phyloP scores from a whole-genome alignment of 2,329 filamentous ascomycete genomes.

The Fusarium sp. region DNA sequence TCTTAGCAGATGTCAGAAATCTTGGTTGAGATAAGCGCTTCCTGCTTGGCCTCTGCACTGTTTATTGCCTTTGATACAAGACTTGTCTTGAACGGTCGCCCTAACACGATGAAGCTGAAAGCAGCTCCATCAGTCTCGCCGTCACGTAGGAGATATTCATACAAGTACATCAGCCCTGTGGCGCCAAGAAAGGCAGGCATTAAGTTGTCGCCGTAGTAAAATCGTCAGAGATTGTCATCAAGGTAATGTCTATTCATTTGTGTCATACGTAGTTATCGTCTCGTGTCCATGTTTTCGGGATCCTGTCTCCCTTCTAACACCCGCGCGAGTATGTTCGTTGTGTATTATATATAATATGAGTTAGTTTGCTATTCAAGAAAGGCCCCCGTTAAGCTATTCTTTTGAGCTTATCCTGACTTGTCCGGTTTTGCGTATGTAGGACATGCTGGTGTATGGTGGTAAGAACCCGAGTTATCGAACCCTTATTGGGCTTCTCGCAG shows the following conservation, averaged over 20 bases:
- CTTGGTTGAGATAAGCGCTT: background rate
- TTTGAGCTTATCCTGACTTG: background rate
- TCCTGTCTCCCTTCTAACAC: slow-evolving; percentile 9
- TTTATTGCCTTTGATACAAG: background rate
- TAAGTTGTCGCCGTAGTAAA: background rate
- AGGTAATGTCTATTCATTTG: slow-evolving; percentile 27
- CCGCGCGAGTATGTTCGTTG: background rate
- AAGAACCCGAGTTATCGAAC: background rate
- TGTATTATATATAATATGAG: slow-evolving; percentile 4
- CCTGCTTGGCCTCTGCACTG: background rate
- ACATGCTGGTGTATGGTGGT: background rate
- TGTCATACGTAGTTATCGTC: slow-evolving; percentile 22
- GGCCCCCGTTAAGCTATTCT: background rate
- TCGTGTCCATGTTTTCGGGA: slow-evolving; percentile 32
- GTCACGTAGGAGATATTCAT: background rate
- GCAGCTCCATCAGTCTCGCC: background rate
- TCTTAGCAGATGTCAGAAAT: background rate
- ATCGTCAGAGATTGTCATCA: background rate
- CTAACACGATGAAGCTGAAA: background rate
- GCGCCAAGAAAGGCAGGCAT: background rate
- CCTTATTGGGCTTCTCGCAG: background rate
- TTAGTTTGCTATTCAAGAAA: slow-evolving; percentile 12
- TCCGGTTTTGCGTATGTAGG: background rate
- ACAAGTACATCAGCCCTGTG: background rate
- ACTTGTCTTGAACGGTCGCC: background rate